Evolutionary conservation across 163 green algal species (phyloP), one percentile per base, ranked within the genome.

Genomic region (Coccomyxa subellipsoidea): DNA sequence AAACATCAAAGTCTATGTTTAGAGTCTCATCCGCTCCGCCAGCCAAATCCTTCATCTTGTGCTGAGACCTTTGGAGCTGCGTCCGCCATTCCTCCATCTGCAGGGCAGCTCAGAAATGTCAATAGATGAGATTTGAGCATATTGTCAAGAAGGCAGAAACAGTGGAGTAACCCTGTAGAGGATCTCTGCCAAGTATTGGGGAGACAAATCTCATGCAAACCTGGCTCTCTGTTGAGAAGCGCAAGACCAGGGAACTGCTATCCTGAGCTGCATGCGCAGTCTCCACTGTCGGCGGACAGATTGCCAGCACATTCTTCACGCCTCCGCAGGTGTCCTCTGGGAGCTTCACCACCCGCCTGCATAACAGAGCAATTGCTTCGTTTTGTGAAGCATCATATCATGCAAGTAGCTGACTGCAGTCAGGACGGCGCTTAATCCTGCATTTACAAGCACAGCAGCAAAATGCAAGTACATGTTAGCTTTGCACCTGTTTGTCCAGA

Each of bases 241-340:
- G 83, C 84, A 95, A 66, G 54, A 95, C 80, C 35, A 93, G 31
- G 35, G 84, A 83, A 54, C 88, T 84, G 6, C 78, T 38, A 39
- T 82, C 77, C 78, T 94, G 86, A 4, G 87, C 86, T 8, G 81
- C 85, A 38, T 84, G 53, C 27, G 82, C 36, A 0, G 76, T 69
- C 34, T 89, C 83, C 1, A 76, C 25, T 40, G 27, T 54, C 18
- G 78, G 38, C 76, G 84, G 73, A 40, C 82, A 78, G 18, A 94
- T 47, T 7, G 90, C 92, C 75, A 95, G 54, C 12, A 91, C 89
- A 38, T 92, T 82, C 5, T 89, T 81, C 4, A 72, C 77, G 36
- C 90, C 92, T 23, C 85, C 91, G 27, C 89, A 82, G 8, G 77
- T 66, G 59, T 92, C 85, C 21, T 84, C 77, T 0, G 86, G 84